Evolutionary conservation across 495 filamentous ascomycete species (phyloP), one percentile per base, ranked within the genome.

Genomic region (Tuber magnatum): DNA sequence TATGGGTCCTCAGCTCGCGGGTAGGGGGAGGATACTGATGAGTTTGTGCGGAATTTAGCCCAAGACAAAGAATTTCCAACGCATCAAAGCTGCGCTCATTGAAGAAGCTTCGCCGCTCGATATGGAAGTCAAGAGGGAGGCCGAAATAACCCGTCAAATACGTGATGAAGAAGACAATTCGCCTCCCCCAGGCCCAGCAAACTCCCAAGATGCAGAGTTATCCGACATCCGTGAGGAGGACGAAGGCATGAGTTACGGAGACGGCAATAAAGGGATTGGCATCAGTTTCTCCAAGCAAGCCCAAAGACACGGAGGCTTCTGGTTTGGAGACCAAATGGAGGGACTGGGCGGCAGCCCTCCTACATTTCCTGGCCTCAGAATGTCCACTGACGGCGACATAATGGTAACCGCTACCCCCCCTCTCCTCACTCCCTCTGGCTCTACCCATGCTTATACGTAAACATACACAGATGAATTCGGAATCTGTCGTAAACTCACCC

Each of bases 31-130:
- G 69, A 70, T 9, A 8, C 74, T 76, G 38, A 76, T 61, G 69
- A 87, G 35, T 39, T 74, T 68, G 68, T 44, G 32, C 41, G 61
- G 28, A 18, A 65, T 65, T 43, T 75, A 92, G 91, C 95, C 95
- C 24, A 99, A 99, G 85, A 93, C 94, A 0, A 97, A 97, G 85
- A 92, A 89, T 0, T 98, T 98, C 83, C 93, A 94, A 3, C 91
- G 95, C 4, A 96, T 99, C 79, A 89, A 91, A 70, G 96, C 95
- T 16, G 93, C 92, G 10, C 88, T 99, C 1, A 86, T 90, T 71
- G 95, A 98, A 84, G 95, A 99, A 84, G 88, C 88, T 51, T 88
- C 93, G 0, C 95, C 95, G 0, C 83, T 97, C 41, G 96, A 98
- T 77, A 90, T 90, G 65, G 95, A 99, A 83, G 88, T 94, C 76